Conservation (phyloP, 169 alveolate species). For the Perkinsus chesapeaki region DNA sequence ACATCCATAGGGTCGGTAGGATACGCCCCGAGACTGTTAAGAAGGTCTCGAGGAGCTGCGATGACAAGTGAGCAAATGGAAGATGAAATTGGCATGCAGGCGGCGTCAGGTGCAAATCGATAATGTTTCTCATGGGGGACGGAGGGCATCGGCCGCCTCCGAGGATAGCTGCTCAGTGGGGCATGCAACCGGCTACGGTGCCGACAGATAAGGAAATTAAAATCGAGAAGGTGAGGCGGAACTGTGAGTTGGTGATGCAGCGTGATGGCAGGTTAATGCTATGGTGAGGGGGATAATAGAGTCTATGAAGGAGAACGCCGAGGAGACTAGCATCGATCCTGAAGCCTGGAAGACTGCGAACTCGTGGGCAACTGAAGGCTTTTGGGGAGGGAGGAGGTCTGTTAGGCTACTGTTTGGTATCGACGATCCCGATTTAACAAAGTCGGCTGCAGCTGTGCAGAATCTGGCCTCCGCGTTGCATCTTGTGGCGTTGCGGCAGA, state of each 20-base stretch:
- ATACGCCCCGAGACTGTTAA: neutral
- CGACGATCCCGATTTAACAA: neutral
- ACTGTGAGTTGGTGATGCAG: neutral
- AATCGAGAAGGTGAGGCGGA: neutral
- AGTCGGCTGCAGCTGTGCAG: neutral
- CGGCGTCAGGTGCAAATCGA: neutral
- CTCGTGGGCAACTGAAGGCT: neutral
- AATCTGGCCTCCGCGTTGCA: neutral
- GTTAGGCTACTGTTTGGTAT: neutral
- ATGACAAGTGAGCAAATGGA: neutral
- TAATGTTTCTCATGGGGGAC: neutral
- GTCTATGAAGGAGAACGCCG: neutral
- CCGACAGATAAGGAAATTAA: neutral
- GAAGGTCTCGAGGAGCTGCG: neutral
- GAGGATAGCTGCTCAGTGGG: neutral
- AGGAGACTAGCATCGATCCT: neutral
- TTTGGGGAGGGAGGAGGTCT: neutral
- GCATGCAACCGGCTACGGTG: neutral
- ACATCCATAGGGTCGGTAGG: neutral
- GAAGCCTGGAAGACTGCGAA: neutral
- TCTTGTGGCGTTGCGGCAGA: neutral
- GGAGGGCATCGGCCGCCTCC: neutral
- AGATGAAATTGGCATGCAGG: no score
- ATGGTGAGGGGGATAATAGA: neutral
- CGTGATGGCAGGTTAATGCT: neutral